Conservation (phyloP, 306 rosid species). For the Cucurbita maxima region DNA sequence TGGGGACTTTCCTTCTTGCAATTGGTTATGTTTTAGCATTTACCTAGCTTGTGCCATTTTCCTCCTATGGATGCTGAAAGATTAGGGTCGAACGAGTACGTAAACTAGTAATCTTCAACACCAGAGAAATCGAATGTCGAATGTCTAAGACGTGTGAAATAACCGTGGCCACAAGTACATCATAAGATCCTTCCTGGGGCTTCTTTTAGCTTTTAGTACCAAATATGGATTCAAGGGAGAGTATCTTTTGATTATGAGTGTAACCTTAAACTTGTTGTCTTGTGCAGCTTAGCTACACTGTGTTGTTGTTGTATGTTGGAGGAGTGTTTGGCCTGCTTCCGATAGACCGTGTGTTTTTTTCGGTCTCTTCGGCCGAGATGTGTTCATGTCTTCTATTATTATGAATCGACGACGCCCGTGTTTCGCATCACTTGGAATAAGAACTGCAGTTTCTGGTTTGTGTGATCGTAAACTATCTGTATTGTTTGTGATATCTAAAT, state of each 20-base stretch:
- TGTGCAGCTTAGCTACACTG: conserved; percentile 59
- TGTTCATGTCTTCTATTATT: not conserved
- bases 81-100: too few species aligned
- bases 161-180: too few species aligned
- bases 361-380: not conserved
- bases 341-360: not conserved
- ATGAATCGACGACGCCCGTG: not conserved
- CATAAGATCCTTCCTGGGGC: too few species aligned
- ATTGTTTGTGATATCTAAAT: not conserved
- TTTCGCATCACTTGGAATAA: not conserved
- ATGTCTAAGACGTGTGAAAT: not conserved
- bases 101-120: too few species aligned
- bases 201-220: too few species aligned
- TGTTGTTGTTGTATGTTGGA: conserved; percentile 87
- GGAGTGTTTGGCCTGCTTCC: conserved; percentile 48
- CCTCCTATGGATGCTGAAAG: too few species aligned
- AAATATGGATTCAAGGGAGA: too few species aligned
- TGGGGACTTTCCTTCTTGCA: not conserved
- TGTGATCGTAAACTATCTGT: not conserved
- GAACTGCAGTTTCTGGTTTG: not conserved
- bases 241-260: not conserved
- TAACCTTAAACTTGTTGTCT: not conserved
- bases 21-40: not conserved
- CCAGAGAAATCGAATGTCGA: not conserved
- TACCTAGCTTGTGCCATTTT: not conserved